Base-by-base conservation (phyloP, 2,329 filamentous ascomycete species). In the Xylaria sp. region DNA sequence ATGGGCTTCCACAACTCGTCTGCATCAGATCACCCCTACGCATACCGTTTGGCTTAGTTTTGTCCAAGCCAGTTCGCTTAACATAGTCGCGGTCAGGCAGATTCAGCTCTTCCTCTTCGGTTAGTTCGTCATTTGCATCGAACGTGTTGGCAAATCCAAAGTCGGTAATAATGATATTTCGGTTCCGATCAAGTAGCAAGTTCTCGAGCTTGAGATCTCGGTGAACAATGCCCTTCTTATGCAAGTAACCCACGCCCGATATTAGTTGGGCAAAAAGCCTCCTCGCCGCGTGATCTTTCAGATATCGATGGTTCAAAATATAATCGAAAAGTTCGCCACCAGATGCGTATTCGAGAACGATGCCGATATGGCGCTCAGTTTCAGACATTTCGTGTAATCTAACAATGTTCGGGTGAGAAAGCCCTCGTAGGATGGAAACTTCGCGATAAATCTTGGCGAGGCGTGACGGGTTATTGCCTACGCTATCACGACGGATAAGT, bases 81-180 rank as follows among this genome's bases (percentile, higher is more conserved):
- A 98, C 92, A 78, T 91, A 96, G 20, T 98, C 94, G 73, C 93
- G 92, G 78, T 97, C 95, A 32, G 89, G 88, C 25, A 99, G 84
- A 72, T 94, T 93, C 76, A 94, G 89, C 81, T 98, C 96, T 73
- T 98, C 92, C 68, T 98, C 94, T 69, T 97, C 94, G 4, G 89
- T 89, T 48, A 99, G 86, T 79, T 98, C 94, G 78, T 99, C 96
- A 44, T 85, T 83, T 0, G 96, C 89, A 78, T 98, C 92, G 78
- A 99, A 99, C 0, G 94, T 98, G 81, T 99, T 99, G 74, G 96
- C 96, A 80, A 99, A 99, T 20, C 96, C 96, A 82, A 99, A 99
- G 82, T 99, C 96, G 18, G 96, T 99, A 78, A 99, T 99, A 82
- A 99, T 99, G 78, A 99, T 98, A 84, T 99, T 99, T 72, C 94